phyloP scores from a whole-genome alignment of 495 filamentous ascomycete genomes.

The Oleoguttula mirabilis region DNA sequence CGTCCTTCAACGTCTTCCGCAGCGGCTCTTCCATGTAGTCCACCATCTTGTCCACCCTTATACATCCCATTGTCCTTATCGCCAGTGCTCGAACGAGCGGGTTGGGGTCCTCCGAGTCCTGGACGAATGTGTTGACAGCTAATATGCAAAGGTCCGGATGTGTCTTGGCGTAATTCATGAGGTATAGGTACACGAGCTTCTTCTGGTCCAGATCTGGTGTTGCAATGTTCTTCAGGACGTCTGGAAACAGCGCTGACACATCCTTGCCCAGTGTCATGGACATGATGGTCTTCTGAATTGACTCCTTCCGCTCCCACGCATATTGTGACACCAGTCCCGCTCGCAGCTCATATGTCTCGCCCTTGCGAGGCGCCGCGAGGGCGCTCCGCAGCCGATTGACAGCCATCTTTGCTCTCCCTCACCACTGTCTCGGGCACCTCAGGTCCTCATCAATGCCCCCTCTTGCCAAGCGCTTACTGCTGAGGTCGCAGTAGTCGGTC shows the following conservation, averaged over 20 bases:
- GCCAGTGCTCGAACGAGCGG: constrained; percentile 88
- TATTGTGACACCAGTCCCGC: constrained; percentile 97
- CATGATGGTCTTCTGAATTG: constrained; percentile 99
- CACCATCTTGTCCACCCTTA: constrained; percentile 97
- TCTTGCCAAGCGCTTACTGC: not conserved
- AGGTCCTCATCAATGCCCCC: constrained; percentile 1
- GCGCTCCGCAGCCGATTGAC: constrained; percentile 92
- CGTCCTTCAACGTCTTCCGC: constrained; percentile 89
- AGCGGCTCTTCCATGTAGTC: constrained; percentile 99
- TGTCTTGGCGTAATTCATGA: constrained; percentile 99
- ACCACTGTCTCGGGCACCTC: not conserved
- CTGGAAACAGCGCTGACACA: constrained; percentile 92
- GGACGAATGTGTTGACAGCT: constrained; percentile 97
- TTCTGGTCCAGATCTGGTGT: constrained; percentile 94
- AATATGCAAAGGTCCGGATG: constrained; percentile 98
- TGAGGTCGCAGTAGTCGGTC: constrained; percentile 2
- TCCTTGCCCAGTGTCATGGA: constrained; percentile 99
- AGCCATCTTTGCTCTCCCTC: constrained; percentile 49
- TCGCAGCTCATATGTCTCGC: constrained; percentile 96
- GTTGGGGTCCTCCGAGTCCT: constrained; percentile 98
- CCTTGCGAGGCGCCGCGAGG: constrained; percentile 84
- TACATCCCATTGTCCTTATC: constrained; percentile 98
- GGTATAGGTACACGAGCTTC: constrained; percentile 96
- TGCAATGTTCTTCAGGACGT: constrained; percentile 98
- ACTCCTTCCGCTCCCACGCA: constrained; percentile 95